Conservation (phyloP, 176 grass and related monocot species). For the Hyparrhenia diplandra region DNA sequence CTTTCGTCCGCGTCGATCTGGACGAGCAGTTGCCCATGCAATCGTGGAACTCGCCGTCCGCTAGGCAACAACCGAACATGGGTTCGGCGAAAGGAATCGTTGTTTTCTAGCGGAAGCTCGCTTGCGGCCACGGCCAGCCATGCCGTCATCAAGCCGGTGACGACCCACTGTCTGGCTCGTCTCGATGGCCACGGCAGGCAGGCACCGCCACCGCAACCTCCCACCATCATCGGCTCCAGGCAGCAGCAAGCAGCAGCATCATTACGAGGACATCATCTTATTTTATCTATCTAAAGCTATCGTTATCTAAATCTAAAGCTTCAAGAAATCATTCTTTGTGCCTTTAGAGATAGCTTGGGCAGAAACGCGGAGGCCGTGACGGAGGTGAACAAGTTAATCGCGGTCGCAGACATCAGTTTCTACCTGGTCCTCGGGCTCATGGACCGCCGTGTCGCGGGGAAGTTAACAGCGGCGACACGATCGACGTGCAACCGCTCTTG, state of each 20-base stretch:
- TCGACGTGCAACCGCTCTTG: constrained; percentile 7
- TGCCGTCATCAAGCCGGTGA: not conserved
- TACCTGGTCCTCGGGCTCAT: not conserved
- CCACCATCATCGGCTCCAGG: not conserved
- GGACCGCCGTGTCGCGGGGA: not conserved
- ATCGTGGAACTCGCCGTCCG: not conserved
- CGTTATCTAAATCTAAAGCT: not conserved
- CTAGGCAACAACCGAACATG: not conserved
- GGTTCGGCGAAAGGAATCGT: not conserved
- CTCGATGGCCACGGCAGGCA: not conserved
- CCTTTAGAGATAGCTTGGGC: not conserved
- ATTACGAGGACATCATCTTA: not conserved
- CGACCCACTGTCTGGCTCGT: not conserved
- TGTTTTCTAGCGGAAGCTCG: constrained; percentile 16
- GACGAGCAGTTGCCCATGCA: not conserved
- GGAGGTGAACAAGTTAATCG: not conserved
- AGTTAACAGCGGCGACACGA: not conserved
- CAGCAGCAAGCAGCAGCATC: not conserved
- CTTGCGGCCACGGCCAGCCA: not conserved
- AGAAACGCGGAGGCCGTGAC: not conserved
- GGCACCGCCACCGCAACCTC: not conserved
- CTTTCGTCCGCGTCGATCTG: constrained; percentile 7
- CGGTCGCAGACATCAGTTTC: not conserved
- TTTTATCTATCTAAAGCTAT: not conserved
- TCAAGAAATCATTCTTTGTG: not conserved